Evolutionary conservation across 2,329 filamentous ascomycete species (phyloP), one percentile per base, ranked within the genome.

Genomic region (Colletotrichum sidae): DNA sequence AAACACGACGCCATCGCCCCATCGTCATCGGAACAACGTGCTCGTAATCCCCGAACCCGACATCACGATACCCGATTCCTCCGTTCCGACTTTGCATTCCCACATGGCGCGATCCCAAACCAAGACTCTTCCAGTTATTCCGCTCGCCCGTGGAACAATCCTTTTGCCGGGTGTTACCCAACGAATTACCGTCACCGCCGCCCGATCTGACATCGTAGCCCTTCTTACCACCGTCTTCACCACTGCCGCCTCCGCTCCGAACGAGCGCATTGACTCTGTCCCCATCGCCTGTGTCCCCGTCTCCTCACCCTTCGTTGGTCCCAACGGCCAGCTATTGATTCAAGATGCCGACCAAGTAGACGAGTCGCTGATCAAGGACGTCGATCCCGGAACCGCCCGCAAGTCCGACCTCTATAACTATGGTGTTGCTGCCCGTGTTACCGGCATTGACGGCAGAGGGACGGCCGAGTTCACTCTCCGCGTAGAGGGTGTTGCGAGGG

Each of bases 281-380:
- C 90, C 92, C 8, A 90, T 98, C 69, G 93, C 92, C 57, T 98
- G 95, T 77, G 89, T 98, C 59, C 96, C 96, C 17, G 83, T 97
- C 66, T 90, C 85, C 69, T 96, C 93, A 54, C 90, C 90, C 4
- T 85, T 90, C 33, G 84, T 97, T 34, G 90, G 89, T 63, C 84
- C 86, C 35, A 89, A 93, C 73, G 94, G 94, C 49, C 90, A 94
- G 77, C 86, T 89, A 62, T 83, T 97, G 69, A 86, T 96, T 60
- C 87, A 91, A 58, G 85, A 89, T 73, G 86, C 85, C 44, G 85
- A 86, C 33, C 80, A 83, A 45, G 83, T 83, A 68, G 82, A 84
- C 69, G 72, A 71, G 15, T 72, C 77, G 12, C 74, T 76, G 52
- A 73, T 80, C 45, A 75, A 78, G 17, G 82, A 85, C 37, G 80